These are phyloP conservation scores for Schizophyllum commune DNA, from an alignment of 1,284 basidiomycete species.

Conservation along the genomic window DNA sequence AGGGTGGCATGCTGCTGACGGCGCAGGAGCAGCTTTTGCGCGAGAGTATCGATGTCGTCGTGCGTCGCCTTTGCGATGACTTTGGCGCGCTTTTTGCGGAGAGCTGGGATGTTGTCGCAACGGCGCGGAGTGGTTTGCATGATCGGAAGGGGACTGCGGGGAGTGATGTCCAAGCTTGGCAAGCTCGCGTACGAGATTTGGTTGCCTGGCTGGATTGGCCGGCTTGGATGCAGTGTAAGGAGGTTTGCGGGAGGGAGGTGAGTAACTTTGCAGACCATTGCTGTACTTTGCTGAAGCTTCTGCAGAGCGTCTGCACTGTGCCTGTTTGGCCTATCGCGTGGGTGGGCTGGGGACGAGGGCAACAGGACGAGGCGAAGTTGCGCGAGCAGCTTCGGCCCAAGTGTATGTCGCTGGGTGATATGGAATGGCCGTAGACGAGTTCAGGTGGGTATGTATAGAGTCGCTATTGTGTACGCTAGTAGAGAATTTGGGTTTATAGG, in stretches of 20 bases:
- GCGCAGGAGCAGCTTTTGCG: conserved; percentile 12
- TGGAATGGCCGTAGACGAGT: not conserved
- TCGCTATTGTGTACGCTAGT: no score
- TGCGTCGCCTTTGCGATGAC: conserved; percentile 13
- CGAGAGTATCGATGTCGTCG: conserved; percentile 12
- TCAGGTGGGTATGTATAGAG: not conserved
- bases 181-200: conserved; percentile 4
- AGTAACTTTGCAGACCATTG: not conserved
- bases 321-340: conserved; percentile 18
- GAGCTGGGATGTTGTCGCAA: conserved; percentile 8
- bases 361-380: not conserved
- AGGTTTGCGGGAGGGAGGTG: conserved; percentile 15
- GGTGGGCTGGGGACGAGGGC: not conserved
- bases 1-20: conserved; percentile 5
- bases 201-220: conserved; percentile 16
- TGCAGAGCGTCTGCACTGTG: conserved; percentile 14
- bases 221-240: conserved; percentile 14
- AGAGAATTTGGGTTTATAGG: no score
- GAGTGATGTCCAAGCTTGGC: conserved; percentile 7
- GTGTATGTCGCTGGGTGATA: not conserved
- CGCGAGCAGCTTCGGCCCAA: not conserved
- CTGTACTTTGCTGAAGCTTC: not conserved
- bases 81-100: conserved; percentile 15
- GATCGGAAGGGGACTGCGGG: no score
- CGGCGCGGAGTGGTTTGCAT: not conserved